Percentiles rank a stretch among this genome's conserved stretches.
phyloP scores from a whole-genome alignment of 1,284 basidiomycete genomes.

The Wallemia mellicola region DNA sequence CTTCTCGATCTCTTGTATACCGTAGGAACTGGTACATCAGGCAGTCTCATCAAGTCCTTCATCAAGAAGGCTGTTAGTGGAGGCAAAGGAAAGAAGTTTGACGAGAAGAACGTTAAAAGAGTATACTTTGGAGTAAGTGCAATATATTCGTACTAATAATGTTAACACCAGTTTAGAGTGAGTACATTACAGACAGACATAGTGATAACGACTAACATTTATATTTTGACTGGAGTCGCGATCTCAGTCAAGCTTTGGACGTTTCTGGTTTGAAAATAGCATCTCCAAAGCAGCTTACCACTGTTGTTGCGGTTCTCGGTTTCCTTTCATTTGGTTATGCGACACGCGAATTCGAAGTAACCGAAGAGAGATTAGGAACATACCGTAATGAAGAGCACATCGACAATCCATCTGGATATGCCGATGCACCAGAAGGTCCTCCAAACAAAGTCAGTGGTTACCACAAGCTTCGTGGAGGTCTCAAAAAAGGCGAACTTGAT shows the following conservation, averaged over 20 bases:
- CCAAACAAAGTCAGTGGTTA: not conserved
- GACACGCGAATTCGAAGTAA: not conserved
- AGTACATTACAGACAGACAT: too few relatives aligned
- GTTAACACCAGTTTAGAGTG: too few relatives aligned
- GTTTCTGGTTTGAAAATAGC: not conserved
- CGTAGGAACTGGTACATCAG: not conserved
- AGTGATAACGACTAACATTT: too few relatives aligned
- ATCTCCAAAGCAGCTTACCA: not conserved
- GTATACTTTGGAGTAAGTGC: not conserved
- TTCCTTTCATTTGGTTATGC: not conserved
- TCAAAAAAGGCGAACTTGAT: not conserved
- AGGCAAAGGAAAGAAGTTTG: not conserved
- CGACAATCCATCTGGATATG: not conserved
- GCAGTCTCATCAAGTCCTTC: not conserved
- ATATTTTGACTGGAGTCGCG: not conserved
- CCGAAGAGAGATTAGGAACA: not conserved
- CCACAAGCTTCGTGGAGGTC: not conserved
- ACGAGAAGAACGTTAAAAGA: not conserved
- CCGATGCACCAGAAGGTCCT: not conserved
- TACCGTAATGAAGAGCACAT: not conserved
- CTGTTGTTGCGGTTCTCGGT: not conserved
- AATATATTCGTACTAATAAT: too few relatives aligned
- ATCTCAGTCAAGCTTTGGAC: not conserved
- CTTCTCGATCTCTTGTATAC: not conserved
- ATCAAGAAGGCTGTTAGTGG: not conserved